Conservation (phyloP, 495 filamentous ascomycete genomes). For the Haplographium delicatum region DNA sequence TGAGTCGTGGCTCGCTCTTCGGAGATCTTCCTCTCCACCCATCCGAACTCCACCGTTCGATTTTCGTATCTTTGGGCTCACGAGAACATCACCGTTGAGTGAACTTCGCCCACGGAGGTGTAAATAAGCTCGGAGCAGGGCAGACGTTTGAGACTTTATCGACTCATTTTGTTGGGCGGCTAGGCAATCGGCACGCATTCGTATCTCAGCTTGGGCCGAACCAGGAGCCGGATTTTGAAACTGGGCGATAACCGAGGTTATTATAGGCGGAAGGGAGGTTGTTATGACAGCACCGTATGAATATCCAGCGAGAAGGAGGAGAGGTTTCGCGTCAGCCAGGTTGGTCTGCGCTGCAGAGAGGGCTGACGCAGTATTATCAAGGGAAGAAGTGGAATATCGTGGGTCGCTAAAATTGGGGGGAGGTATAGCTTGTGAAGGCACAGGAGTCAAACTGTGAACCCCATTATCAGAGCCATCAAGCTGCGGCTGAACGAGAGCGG, state of each 20-base stretch:
- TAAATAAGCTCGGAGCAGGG: conserved; percentile 2
- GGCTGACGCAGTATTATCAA: not conserved
- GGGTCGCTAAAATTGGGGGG: conserved; percentile 3
- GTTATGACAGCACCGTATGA: conserved; percentile 87
- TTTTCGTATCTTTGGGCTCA: conserved; percentile 16
- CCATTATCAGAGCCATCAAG: conserved; percentile 10
- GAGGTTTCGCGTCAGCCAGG: conserved; percentile 10
- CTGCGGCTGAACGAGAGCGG: not conserved
- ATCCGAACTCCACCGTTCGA: conserved; percentile 17
- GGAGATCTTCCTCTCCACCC: conserved; percentile 25
- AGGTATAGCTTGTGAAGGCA: conserved; percentile 21
- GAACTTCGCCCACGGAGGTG: conserved; percentile 8
- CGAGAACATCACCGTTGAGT: conserved; percentile 11
- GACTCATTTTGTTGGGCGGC: conserved; percentile 48
- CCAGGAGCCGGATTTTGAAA: conserved; percentile 49
- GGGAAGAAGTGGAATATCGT: not conserved
- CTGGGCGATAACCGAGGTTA: conserved; percentile 49
- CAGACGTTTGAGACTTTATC: conserved; percentile 33
- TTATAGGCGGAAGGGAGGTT: conserved; percentile 56
- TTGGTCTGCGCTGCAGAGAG: not conserved
- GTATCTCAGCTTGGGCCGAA: conserved; percentile 57
- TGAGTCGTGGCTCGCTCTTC: conserved; percentile 22
- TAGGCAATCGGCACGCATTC: conserved; percentile 58
- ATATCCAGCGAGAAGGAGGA: conserved; percentile 71
- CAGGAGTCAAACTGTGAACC: conserved; percentile 14